phyloP scores from a whole-genome alignment of 2,329 filamentous ascomycete genomes.

The Trichoderma citrinoviride region DNA sequence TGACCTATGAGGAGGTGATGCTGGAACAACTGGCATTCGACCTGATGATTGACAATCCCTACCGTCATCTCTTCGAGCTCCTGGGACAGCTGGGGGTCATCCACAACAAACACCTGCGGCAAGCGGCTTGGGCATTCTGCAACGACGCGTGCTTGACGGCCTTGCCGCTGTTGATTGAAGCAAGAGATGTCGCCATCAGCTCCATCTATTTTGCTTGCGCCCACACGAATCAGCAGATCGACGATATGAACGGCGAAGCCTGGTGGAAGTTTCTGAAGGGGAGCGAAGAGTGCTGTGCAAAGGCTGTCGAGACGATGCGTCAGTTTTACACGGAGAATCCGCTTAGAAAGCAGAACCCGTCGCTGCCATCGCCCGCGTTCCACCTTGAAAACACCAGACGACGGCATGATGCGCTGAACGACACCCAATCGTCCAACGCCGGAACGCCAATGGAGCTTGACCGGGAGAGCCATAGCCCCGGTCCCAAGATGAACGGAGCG shows the following conservation, averaged over 20 bases:
- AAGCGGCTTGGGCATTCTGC: slow-evolving; percentile 89
- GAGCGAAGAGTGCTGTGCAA: slow-evolving; percentile 64
- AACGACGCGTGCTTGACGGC: slow-evolving; percentile 86
- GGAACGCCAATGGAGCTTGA: slow-evolving; percentile 50
- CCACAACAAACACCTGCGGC: slow-evolving; percentile 77
- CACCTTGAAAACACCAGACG: slow-evolving; percentile 55
- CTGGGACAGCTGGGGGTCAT: slow-evolving; percentile 70
- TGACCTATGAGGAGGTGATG: slow-evolving; percentile 89
- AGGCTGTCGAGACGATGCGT: slow-evolving; percentile 73
- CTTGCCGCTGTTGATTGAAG: slow-evolving; percentile 76
- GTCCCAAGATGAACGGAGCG: slow-evolving; percentile 39
- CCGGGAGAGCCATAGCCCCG: slow-evolving; percentile 50
- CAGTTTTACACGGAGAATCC: slow-evolving; percentile 66
- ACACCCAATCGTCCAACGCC: slow-evolving; percentile 47
- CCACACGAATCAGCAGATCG: slow-evolving; percentile 70
- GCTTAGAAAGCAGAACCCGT: slow-evolving; percentile 54
- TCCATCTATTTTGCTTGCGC: slow-evolving; percentile 84
- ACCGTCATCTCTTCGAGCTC: slow-evolving; percentile 78
- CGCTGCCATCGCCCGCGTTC: slow-evolving; percentile 54
- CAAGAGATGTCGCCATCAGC: slow-evolving; percentile 77
- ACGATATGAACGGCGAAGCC: slow-evolving; percentile 69
- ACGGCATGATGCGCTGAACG: slow-evolving; percentile 43
- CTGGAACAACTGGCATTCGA: slow-evolving; percentile 93
- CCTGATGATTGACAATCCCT: slow-evolving; percentile 83
- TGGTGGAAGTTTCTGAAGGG: slow-evolving; percentile 87